Percentiles rank a stretch among this genome's conserved stretches.
phyloP scores from a whole-genome alignment of 176 grass and related monocot species.

The Cenchrus fungigraminus region DNA sequence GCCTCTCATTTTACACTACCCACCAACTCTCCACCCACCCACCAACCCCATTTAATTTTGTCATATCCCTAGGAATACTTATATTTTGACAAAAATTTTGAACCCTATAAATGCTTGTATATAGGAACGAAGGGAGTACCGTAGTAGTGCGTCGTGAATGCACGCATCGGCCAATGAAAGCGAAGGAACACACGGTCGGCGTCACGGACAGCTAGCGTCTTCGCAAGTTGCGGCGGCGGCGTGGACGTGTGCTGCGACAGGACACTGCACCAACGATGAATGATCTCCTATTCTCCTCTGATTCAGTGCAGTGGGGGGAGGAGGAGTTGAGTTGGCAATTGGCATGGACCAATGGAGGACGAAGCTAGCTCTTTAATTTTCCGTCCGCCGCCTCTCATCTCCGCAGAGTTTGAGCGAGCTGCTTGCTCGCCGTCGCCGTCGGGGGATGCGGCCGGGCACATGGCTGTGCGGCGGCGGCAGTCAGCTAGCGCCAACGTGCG shows the following conservation, averaged over 20 bases:
- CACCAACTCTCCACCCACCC: too few species aligned
- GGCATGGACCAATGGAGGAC: neutral
- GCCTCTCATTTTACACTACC: too few species aligned
- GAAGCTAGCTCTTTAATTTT: too few species aligned
- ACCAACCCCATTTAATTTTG: too few species aligned
- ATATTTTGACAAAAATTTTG: too few species aligned
- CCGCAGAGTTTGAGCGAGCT: constrained; percentile 10
- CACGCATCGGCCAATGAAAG: neutral
- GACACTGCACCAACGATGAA: too few species aligned
- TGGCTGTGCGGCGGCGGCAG: neutral
- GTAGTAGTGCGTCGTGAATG: neutral
- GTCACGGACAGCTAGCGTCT: neutral
- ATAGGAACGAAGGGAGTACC: too few species aligned
- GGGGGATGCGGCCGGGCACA: neutral
- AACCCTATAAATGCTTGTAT: too few species aligned
- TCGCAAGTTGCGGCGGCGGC: constrained; percentile 6
- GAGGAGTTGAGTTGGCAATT: neutral
- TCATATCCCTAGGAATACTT: too few species aligned
- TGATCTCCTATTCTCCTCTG: neutral
- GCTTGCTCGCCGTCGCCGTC: neutral
- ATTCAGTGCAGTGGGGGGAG: neutral
- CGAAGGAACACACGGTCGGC: neutral
- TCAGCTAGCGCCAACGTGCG: neutral
- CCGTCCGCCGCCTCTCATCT: neutral
- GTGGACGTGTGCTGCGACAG: neutral